A percentile compares a stretch with the other conserved stretches of the same genome.
phyloP scores from a whole-genome alignment of 768 basidiomycete species.

The Rhizopogon sp. region DNA sequence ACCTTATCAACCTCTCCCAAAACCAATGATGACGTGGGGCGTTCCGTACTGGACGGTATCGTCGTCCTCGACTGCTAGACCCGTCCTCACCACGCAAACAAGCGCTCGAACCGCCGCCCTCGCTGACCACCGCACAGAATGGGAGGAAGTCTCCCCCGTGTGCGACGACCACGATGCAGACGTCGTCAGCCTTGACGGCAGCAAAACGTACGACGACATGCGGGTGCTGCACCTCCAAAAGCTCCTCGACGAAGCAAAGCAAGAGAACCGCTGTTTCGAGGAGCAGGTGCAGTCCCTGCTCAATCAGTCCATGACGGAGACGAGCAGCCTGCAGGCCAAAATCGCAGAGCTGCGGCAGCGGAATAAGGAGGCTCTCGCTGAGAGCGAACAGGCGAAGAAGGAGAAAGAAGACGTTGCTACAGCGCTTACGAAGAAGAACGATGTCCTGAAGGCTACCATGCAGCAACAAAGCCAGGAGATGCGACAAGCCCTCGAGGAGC shows the following conservation, averaged over 20 bases:
- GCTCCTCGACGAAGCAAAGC: background rate
- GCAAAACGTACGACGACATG: background rate
- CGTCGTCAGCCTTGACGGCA: slow-evolving; percentile 2
- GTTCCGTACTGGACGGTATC: background rate
- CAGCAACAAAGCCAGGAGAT: slow-evolving; percentile 12
- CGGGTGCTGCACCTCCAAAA: background rate
- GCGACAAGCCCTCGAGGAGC: slow-evolving; percentile 20
- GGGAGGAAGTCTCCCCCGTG: background rate
- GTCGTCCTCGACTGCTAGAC: background rate
- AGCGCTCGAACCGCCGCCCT: background rate
- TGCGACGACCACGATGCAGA: slow-evolving; percentile 2
- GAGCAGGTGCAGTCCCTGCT: slow-evolving; percentile 1
- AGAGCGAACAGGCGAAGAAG: slow-evolving; percentile 9
- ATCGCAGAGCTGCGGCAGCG: background rate
- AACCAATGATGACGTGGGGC: background rate
- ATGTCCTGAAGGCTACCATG: slow-evolving; percentile 11
- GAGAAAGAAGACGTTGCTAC: slow-evolving; percentile 15
- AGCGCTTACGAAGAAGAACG: slow-evolving; percentile 17
- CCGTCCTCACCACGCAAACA: background rate
- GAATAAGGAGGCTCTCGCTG: slow-evolving; percentile 1
- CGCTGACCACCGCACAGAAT: background rate
- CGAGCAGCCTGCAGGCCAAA: slow-evolving; percentile 1
- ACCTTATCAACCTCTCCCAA: background rate
- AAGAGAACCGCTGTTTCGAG: slow-evolving; percentile 1
- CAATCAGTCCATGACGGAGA: slow-evolving; percentile 2